Base-by-base conservation (phyloP, 352 stramenopile species). In the Phytophthora megakarya region DNA sequence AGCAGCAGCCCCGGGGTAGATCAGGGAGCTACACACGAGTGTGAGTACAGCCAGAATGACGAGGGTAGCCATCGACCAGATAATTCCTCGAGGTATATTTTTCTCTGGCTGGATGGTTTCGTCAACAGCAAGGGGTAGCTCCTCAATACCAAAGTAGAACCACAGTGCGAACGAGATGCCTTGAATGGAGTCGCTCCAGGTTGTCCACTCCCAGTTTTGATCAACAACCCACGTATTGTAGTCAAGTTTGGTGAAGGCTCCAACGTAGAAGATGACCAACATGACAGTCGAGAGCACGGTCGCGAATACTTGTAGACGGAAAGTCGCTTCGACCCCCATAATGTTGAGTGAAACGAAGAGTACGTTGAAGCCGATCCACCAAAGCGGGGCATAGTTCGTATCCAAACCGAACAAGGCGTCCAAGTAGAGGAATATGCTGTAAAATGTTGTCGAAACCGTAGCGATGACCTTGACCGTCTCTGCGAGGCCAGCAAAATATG, bases 131-230 rank as follows among this genome's bases (percentile, higher is more conserved):
- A 92, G 83, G 0, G 83, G 83, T 1, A 92, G 67, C 47, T 92
- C 80, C 62, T 92, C 83, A 30, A 90, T 92, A 37, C 80, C 82
- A 9, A 89, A 69, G 78, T 88, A 91, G 55, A 89, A 91, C 80
- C 82, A 91, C 25, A 91, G 58, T 7, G 70, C 59, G 53, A 89
- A 89, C 6, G 80, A 87, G 26, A 88, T 76, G 18, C 76, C 82
- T 16, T 79, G 65, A 28, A 91, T 50, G 28, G 79, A 73, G 49
- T 76, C 78, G 12, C 70, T 72, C 42, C 64, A 72, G 32, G 49
- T 75, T 38, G 66, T 76, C 49, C 68, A 91, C 60, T 88, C 37
- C 71, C 72, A 87, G 45, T 86, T 57, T 35, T 81, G 76, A 15
- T 74, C 39, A 0, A 73, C 70, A 25, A 91, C 78, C 74, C 78